phyloP scores from a whole-genome alignment of 148 eudicot genomes.

The Heliosperma pusillum region DNA sequence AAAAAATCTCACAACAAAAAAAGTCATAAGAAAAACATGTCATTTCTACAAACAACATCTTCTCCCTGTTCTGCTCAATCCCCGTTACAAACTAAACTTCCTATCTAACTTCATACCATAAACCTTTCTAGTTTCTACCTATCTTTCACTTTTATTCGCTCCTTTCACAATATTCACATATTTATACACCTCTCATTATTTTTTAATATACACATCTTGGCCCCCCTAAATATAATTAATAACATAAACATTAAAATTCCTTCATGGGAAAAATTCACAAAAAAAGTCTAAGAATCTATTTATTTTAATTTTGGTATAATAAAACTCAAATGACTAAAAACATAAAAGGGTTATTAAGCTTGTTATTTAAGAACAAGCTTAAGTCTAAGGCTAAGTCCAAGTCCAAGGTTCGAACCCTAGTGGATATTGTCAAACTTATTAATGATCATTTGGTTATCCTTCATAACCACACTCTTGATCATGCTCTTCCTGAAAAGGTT shows the following conservation, averaged over 20 bases:
- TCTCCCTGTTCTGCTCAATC: not conserved
- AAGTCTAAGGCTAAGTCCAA: slow-evolving; percentile 29
- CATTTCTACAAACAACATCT: not conserved
- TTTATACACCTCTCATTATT: not conserved
- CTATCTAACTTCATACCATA: slow-evolving; percentile 16
- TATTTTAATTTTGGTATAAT: not conserved
- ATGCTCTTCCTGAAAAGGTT: slow-evolving; percentile 15
- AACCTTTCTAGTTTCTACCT: not conserved
- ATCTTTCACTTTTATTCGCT: too few relatives aligned
- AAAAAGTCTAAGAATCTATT: slow-evolving; percentile 7
- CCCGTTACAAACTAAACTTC: slow-evolving; percentile 8
- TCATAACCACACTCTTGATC: slow-evolving; percentile 14
- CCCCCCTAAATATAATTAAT: not conserved
- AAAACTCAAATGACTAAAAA: not conserved
- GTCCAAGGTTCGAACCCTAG: slow-evolving; percentile 35
- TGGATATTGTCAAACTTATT: slow-evolving; percentile 32
- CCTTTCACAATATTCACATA: not conserved
- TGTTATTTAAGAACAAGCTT: slow-evolving; percentile 17
- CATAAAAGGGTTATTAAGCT: slow-evolving; percentile 21
- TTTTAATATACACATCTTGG: too few relatives aligned
- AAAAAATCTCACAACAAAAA: not conserved
- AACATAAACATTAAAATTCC: not conserved
- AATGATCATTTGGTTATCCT: slow-evolving; percentile 28
- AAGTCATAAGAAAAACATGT: not conserved
- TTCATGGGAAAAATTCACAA: not conserved